Conservation (phyloP, 2,329 filamentous ascomycete genomes). For the Penicillium decumbens region DNA sequence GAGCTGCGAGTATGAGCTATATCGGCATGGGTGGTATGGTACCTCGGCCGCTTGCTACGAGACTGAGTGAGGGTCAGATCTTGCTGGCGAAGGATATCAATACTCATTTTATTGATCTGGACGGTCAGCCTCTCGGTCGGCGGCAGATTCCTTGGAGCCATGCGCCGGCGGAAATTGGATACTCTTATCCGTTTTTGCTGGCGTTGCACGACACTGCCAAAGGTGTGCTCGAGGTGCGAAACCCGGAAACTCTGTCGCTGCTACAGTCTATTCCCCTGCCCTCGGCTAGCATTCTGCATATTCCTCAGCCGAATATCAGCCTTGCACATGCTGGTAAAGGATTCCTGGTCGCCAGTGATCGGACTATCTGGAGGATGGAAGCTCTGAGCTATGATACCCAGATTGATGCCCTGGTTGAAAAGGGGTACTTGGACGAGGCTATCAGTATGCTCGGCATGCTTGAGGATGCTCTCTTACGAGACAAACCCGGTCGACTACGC, state of each 20-base stretch:
- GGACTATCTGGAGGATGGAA: slow-evolving; percentile 93
- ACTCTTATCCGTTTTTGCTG: slow-evolving; percentile 93
- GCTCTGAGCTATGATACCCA: slow-evolving; percentile 88
- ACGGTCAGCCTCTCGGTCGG: slow-evolving; percentile 76
- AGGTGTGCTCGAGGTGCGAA: slow-evolving; percentile 82
- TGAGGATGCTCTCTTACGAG: slow-evolving; percentile 80
- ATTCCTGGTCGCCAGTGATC: slow-evolving; percentile 87
- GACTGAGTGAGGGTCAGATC: slow-evolving; percentile 75
- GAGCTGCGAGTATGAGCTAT: slow-evolving; percentile 86
- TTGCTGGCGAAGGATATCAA: slow-evolving; percentile 97
- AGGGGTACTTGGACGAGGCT: slow-evolving; percentile 77
- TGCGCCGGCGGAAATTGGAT: slow-evolving; percentile 86
- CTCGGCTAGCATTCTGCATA: slow-evolving; percentile 78
- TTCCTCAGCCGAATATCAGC: slow-evolving; percentile 86
- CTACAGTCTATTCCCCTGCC: slow-evolving; percentile 80
- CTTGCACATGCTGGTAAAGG: slow-evolving; percentile 95
- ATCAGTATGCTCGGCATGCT: slow-evolving; percentile 84
- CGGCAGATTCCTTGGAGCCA: slow-evolving; percentile 87
- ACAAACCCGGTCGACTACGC: slow-evolving; percentile 75
- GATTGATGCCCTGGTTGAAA: slow-evolving; percentile 72
- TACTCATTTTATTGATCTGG: slow-evolving; percentile 80
- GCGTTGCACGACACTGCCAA: slow-evolving; percentile 78
- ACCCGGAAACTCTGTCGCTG: slow-evolving; percentile 84
- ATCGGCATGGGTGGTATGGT: slow-evolving; percentile 91
- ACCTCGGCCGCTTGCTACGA: slow-evolving; percentile 81